Percentiles rank a stretch among this genome's conserved stretches.
Evolutionary conservation across 2,329 filamentous ascomycete genomes (phyloP).

Genomic region (Penicillium nordicum): DNA sequence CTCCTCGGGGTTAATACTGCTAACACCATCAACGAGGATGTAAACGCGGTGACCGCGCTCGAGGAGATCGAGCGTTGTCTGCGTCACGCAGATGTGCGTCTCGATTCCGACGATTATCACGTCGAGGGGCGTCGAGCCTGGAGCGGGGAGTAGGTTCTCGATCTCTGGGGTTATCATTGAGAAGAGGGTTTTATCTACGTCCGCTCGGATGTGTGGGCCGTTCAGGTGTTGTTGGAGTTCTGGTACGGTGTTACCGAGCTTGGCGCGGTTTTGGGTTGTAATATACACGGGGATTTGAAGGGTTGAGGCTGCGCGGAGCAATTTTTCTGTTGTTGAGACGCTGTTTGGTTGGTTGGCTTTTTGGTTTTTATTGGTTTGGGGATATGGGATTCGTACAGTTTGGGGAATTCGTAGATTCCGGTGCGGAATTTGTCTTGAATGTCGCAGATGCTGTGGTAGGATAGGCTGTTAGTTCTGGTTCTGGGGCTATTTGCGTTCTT

Average conservation of each 20-base stretch:
- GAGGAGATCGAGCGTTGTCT: conserved; percentile 81
- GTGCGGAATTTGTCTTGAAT: conserved; percentile 86
- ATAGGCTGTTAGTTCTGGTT: background rate
- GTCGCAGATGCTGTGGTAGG: conserved; percentile 71
- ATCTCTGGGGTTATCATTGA: conserved; percentile 78
- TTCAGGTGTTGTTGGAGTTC: conserved; percentile 60
- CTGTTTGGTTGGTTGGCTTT: conserved; percentile 37
- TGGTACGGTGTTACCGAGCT: conserved; percentile 74
- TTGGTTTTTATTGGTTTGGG: background rate
- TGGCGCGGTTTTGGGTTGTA: conserved; percentile 77
- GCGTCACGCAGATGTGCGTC: conserved; percentile 88
- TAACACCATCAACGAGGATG: conserved; percentile 83
- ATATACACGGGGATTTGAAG: conserved; percentile 71
- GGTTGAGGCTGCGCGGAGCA: conserved; percentile 56
- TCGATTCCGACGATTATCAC: conserved; percentile 88
- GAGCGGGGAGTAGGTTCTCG: conserved; percentile 34
- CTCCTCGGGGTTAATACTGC: conserved; percentile 80
- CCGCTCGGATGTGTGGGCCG: conserved; percentile 47
- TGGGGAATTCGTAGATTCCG: conserved; percentile 80
- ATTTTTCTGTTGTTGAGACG: conserved; percentile 64
- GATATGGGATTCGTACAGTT: conserved; percentile 56
- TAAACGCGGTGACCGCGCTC: conserved; percentile 75
- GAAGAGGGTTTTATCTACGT: conserved; percentile 85
- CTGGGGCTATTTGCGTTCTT: background rate
- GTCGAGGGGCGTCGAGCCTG: conserved; percentile 47